Base-by-base conservation (phyloP, 768 basidiomycete species). In the Amylocystis lapponica region DNA sequence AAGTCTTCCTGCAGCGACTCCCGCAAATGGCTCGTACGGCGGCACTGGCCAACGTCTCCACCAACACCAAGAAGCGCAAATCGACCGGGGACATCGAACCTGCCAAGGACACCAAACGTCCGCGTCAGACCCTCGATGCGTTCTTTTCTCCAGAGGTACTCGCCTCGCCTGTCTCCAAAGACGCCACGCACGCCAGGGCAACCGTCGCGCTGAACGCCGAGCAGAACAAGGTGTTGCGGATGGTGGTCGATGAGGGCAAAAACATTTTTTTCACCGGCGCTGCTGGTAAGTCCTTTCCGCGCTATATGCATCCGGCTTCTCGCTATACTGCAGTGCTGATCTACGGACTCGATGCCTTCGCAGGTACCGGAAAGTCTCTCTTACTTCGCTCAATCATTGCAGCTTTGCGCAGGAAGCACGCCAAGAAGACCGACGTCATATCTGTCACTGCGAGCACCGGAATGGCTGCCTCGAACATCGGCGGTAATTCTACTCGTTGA, bases 381-480 rank as follows among this genome's bases (percentile, higher is more conserved):
- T 64, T 81, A 0, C 61, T 83, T 21, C 66, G 75, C 3, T 74
- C 75, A 20, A 78, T 83, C 49, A 81, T 83, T 52, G 50, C 62
- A 0, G 65, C 70, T 0, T 65, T 83, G 14, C 66, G 69, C 27
- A 66, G 65, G 52, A 77, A 76, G 51, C 67, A 70, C 49, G 57
- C 63, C 16, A 69, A 64, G 44, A 62, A 63, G 14, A 62, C 63
- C 1, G 71, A 73, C 39, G 63, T 64, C 3, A 66, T 81, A 23
- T 76, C 75, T 21, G 69, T 81, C 27, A 79, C 78, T 2, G 78
- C 78, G 1, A 76, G 79, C 44, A 77, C 77, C 4, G 76, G 76
- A 4, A 78, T 81, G 55, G 82, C 83, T 3, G 81, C 83, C 2
- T 79, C 79, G 40, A 83, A 85, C 58, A 81, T 85, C 38, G 82